A percentile compares a stretch with the other conserved stretches of the same genome.
Conservation (phyloP, 176 grass and related monocot species). For the Melocanna baccifera region DNA sequence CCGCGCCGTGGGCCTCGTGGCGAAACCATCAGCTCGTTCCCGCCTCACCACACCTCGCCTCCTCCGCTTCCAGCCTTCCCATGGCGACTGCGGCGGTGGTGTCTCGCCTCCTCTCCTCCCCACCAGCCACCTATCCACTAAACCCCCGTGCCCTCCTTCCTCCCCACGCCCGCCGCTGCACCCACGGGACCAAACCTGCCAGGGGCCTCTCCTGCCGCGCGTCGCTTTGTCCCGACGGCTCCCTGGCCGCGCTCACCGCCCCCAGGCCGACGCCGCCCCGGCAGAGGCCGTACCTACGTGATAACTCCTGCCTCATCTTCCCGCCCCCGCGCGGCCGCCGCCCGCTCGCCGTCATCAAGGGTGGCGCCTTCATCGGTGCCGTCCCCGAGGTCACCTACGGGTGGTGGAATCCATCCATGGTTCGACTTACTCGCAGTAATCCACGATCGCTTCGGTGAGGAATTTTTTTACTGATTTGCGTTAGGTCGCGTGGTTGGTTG, state of each 20-base stretch:
- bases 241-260: conserved; percentile 8
- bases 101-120: conserved; percentile 12
- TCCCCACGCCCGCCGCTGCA: neutral
- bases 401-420: conserved; percentile 4
- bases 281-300: conserved; percentile 43
- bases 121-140: neutral
- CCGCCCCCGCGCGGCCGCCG: conserved; percentile 54
- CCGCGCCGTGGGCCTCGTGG: conserved; percentile 27
- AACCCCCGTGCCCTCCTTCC: neutral
- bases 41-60: neutral
- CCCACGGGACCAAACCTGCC: neutral
- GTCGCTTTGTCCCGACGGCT: conserved; percentile 29
- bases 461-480: neutral
- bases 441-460: neutral
- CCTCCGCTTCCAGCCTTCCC: neutral
- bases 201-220: conserved; percentile 34
- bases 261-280: neutral
- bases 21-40: conserved; percentile 11
- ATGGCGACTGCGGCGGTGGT: conserved; percentile 29
- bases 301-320: conserved; percentile 65
- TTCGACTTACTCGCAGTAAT: neutral
- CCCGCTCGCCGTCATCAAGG: conserved; percentile 68
- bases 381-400: conserved; percentile 83
- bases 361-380: conserved; percentile 89
- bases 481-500: neutral